Evolutionary conservation across 129 eudicot species (phyloP).

Genomic region (Scalesia atractyloides): DNA sequence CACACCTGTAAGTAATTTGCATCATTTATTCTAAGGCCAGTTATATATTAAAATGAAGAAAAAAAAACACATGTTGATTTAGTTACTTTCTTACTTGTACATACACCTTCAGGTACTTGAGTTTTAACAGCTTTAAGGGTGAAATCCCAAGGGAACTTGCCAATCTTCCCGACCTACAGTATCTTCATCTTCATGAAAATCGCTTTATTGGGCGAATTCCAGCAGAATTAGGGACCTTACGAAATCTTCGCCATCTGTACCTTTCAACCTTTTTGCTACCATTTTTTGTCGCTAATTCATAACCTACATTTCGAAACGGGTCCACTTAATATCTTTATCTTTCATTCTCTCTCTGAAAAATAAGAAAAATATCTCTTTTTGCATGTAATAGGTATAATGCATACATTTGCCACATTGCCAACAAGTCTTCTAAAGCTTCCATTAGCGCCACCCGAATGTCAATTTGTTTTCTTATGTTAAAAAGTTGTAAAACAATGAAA

Average conservation of each 20-base stretch:
- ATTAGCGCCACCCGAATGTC: background rate
- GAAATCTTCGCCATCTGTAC: slow-evolving; percentile 84
- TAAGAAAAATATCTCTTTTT: background rate
- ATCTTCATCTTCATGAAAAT: slow-evolving; percentile 90
- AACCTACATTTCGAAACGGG: slow-evolving; percentile 10
- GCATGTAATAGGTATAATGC: background rate
- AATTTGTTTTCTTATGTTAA: background rate
- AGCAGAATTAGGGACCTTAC: slow-evolving; percentile 88
- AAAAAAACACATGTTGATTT: slow-evolving; percentile 2
- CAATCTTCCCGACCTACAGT: slow-evolving; percentile 84
- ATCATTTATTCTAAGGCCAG: background rate
- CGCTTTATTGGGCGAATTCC: slow-evolving; percentile 92
- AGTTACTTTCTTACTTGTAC: slow-evolving; percentile 7
- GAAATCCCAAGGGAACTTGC: slow-evolving; percentile 95
- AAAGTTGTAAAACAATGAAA: background rate
- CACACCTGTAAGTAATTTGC: slow-evolving; percentile 77
- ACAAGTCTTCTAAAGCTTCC: background rate
- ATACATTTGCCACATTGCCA: background rate
- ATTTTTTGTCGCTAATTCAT: slow-evolving; percentile 2
- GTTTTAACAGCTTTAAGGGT: slow-evolving; percentile 91
- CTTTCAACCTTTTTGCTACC: slow-evolving; percentile 12
- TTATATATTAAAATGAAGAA: background rate
- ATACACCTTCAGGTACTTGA: slow-evolving; percentile 68
- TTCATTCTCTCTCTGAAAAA: background rate
- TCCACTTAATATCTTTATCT: background rate